These are phyloP conservation scores for Pythium sp. DNA, from an alignment of 352 stramenopile genomes.

Conservation along the genomic window DNA sequence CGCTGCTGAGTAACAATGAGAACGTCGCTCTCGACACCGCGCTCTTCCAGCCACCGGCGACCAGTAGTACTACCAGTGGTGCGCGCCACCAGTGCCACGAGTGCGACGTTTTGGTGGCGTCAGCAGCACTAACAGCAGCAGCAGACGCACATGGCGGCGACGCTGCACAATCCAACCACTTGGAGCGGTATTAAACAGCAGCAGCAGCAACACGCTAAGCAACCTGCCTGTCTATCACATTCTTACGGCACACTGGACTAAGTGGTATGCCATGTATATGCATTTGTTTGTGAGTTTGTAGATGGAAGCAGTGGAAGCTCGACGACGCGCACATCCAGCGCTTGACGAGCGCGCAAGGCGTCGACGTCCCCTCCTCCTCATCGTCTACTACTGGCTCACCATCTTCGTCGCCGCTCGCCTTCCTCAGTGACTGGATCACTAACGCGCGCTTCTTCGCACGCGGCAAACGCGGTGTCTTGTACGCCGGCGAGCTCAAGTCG, in stretches of 20 bases:
- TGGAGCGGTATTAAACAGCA: constrained; percentile 40
- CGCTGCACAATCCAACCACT: constrained; percentile 21
- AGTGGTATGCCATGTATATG: not conserved
- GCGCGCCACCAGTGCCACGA: not conserved
- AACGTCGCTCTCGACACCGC: constrained; percentile 11
- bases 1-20: constrained; percentile 28
- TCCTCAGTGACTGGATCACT: constrained; percentile 23
- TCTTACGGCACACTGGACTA: not conserved
- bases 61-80: not conserved
- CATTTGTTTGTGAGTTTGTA: constrained; percentile 15
- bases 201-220: not conserved
- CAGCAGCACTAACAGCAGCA: not conserved
- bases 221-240: not conserved
- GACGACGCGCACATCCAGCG: constrained; percentile 47
- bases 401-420: constrained; percentile 18
- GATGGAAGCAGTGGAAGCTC: constrained; percentile 71
- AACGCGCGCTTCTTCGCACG: constrained; percentile 61
- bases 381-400: not conserved
- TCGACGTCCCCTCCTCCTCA: not conserved
- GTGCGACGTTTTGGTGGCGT: not conserved
- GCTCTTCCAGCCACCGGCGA: constrained; percentile 8
- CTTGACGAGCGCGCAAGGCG: constrained; percentile 32
- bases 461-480: constrained; percentile 63
- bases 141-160: not conserved
- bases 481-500: constrained; percentile 31